Base-by-base conservation (phyloP, 2,329 filamentous ascomycete genomes). In the Phaeosphaeria sp. region DNA sequence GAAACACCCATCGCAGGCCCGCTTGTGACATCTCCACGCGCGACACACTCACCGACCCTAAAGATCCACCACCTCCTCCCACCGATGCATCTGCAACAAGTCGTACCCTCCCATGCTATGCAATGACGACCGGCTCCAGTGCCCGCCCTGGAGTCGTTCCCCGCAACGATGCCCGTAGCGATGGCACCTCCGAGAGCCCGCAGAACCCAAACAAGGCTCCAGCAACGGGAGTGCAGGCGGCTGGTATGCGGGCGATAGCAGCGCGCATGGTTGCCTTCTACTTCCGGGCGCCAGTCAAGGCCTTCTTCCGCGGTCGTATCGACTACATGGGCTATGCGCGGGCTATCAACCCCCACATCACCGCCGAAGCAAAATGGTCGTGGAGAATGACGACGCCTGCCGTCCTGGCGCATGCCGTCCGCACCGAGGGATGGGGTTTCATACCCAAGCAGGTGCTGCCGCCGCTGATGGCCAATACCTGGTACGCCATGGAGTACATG, bases 261-360 rank as follows among this genome's bases (percentile, higher is more conserved):
- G 90, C 92, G 7, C 91, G 96, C 73, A 83, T 92, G 68, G 86
- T 97, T 53, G 89, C 92, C 22, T 97, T 97, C 69, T 97, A 96
- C 60, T 97, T 97, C 74, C 85, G 93, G 55, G 92, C 92, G 0
- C 93, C 93, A 0, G 91, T 93, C 52, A 97, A 97, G 78, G 91
- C 93, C 17, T 97, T 97, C 75, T 96, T 97, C 79, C 87, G 92
- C 60, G 93, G 91, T 1, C 83, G 93, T 57, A 92, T 97, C 63
- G 93, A 97, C 81, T 97, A 93, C 74, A 83, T 83, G 59, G 86
- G 85, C 53, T 88, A 88, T 78, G 86, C 86, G 24, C 78, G 86
- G 74, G 86, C 86, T 57, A 86, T 89, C 69, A 87, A 86, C 65
- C 87, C 87, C 8, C 80, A 81, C 64, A 77, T 83, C 11, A 74